A percentile compares a stretch with the other conserved stretches of the same genome.
These are phyloP conservation scores for Phytopythium oedochilum DNA, from an alignment of 352 stramenopile genomes.

Conservation along the genomic window DNA sequence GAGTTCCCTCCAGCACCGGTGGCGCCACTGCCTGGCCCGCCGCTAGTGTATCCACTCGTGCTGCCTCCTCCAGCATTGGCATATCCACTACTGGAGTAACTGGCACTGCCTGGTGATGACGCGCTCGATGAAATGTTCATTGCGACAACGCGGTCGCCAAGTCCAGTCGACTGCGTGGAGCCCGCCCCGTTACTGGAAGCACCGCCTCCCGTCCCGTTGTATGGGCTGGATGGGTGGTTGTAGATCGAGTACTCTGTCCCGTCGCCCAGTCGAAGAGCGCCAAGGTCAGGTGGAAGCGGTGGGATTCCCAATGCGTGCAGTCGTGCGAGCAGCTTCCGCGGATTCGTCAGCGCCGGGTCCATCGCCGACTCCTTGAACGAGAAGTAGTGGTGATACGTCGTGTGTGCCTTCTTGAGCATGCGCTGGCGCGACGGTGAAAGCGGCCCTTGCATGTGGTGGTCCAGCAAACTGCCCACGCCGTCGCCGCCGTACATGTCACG, in stretches of 20 bases:
- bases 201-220: constrained; percentile 25
- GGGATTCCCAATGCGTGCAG: constrained; percentile 91
- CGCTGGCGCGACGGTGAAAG: constrained; percentile 58
- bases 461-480: constrained; percentile 46
- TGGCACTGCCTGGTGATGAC: constrained; percentile 17
- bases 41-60: constrained; percentile 12
- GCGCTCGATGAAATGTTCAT: constrained; percentile 10
- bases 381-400: constrained; percentile 67
- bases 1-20: constrained; percentile 16
- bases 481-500: constrained; percentile 75
- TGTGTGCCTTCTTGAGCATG: constrained; percentile 57
- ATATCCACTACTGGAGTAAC: constrained; percentile 16
- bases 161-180: constrained; percentile 15
- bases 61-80: constrained; percentile 5
- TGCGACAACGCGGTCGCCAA: constrained; percentile 17
- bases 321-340: constrained; percentile 85
- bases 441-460: constrained; percentile 38
- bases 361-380: constrained; percentile 79
- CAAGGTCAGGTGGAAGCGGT: constrained; percentile 89
- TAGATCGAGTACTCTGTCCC: constrained; percentile 78
- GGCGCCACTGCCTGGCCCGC: constrained; percentile 14
- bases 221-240: constrained; percentile 60
- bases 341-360: constrained; percentile 73
- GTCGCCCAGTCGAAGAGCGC: constrained; percentile 66
- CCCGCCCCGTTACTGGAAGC: constrained; percentile 8